Evolutionary conservation across 768 basidiomycete genomes (phyloP).

Genomic region (Trametes coccinea): DNA sequence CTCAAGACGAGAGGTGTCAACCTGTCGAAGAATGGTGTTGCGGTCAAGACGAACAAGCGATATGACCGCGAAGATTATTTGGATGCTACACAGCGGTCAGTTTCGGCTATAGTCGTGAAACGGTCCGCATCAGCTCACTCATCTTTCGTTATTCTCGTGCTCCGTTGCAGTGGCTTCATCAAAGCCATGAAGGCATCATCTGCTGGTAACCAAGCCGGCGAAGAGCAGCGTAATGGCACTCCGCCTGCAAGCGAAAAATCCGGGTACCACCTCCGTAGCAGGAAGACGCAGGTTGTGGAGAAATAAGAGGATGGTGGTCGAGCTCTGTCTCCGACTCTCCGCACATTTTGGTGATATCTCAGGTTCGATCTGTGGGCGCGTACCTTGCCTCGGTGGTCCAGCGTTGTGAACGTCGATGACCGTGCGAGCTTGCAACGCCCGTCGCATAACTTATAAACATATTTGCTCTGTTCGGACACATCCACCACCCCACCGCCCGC

Average conservation of each 20-base stretch:
- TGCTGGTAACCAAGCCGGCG: slow-evolving; percentile 9
- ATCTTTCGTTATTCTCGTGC: too few species aligned
- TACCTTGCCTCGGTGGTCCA: too few species aligned
- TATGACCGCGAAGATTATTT: slow-evolving; percentile 66
- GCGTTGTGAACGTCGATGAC: too few species aligned
- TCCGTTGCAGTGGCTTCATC: slow-evolving; percentile 46
- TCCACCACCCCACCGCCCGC: neutral
- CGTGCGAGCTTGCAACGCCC: too few species aligned
- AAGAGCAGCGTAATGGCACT: neutral
- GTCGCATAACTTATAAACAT: neutral
- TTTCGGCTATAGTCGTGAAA: neutral
- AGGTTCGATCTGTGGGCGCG: too few species aligned
- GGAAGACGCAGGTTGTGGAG: neutral
- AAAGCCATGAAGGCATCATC: slow-evolving; percentile 42
- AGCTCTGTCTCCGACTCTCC: neutral
- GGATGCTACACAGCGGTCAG: slow-evolving; percentile 71
- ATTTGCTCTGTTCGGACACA: neutral
- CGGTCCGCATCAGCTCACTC: too few species aligned
- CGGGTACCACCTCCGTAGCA: neutral
- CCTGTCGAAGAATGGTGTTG: slow-evolving; percentile 59
- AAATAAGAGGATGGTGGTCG: neutral
- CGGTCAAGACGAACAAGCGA: slow-evolving; percentile 61
- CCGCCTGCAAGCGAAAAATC: neutral
- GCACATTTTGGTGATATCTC: too few species aligned
- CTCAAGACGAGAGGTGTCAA: slow-evolving; percentile 58